Percentiles rank a stretch among this genome's conserved stretches.
phyloP scores from a whole-genome alignment of 2,329 filamentous ascomycete genomes.

The Fusarium scirpi region DNA sequence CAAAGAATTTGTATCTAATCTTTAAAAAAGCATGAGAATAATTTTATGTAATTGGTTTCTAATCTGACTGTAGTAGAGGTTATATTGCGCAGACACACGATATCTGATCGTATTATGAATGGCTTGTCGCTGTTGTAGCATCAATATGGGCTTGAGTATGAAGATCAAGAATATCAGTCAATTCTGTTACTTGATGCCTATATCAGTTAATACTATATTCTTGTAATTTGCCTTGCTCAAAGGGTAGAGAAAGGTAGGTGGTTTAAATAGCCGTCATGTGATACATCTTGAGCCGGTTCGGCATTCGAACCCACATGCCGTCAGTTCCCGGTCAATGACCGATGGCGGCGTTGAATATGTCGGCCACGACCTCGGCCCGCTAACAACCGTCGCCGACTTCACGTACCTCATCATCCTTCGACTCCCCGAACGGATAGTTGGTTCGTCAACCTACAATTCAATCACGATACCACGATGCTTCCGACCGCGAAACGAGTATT shows the following conservation, averaged over 20 bases:
- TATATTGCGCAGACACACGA: neutral
- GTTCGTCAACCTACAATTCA: slow-evolving; percentile 27
- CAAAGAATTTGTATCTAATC: neutral
- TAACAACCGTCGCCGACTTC: slow-evolving; percentile 51
- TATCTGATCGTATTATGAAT: neutral
- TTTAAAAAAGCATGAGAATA: neutral
- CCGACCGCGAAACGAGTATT: slow-evolving; percentile 47
- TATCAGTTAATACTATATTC: neutral
- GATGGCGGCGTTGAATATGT: slow-evolving; percentile 45
- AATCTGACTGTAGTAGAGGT: neutral
- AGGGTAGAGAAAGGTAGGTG: neutral
- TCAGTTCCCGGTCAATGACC: slow-evolving; percentile 44
- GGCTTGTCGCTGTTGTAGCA: neutral
- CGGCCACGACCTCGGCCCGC: slow-evolving; percentile 54
- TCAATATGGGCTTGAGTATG: neutral
- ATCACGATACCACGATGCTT: slow-evolving; percentile 48
- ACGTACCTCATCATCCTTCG: slow-evolving; percentile 18
- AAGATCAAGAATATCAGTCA: neutral
- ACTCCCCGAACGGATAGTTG: slow-evolving; percentile 28
- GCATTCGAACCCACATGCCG: slow-evolving; percentile 37
- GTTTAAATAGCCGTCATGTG: slow-evolving; percentile 23
- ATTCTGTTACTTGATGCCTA: neutral
- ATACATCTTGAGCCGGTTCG: slow-evolving; percentile 35
- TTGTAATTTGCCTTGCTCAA: neutral
- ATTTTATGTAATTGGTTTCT: accelerated